Percentiles rank a stretch among this genome's conserved stretches.
phyloP scores from a whole-genome alignment of 768 basidiomycete species.

The Myochromella boudieri region DNA sequence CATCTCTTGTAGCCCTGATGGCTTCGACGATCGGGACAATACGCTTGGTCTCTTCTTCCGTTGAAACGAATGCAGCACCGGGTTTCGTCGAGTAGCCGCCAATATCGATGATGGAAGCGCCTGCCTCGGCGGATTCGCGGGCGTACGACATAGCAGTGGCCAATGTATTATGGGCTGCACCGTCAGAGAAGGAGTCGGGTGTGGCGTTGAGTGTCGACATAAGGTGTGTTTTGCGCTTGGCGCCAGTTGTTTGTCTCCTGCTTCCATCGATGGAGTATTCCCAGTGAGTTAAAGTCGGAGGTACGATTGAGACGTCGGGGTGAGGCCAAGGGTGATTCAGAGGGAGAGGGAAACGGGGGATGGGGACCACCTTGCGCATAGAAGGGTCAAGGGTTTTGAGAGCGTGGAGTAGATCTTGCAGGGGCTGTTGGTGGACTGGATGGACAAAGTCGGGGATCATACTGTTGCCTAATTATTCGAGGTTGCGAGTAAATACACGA shows the following conservation, averaged over 20 bases:
- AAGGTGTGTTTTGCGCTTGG: slow-evolving; percentile 52
- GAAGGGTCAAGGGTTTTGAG: slow-evolving; percentile 39
- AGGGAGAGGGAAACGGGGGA: slow-evolving; percentile 54
- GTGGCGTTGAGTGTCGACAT: slow-evolving; percentile 95
- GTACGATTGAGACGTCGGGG: slow-evolving; percentile 32
- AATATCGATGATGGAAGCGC: slow-evolving; percentile 83
- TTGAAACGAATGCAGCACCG: slow-evolving; percentile 61
- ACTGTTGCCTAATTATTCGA: slow-evolving; percentile 36
- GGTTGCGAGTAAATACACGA: not conserved
- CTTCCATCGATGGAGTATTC: slow-evolving; percentile 30
- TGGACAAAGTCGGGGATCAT: slow-evolving; percentile 78
- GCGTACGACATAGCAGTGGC: slow-evolving; percentile 56
- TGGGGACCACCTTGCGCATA: slow-evolving; percentile 76
- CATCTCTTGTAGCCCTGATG: slow-evolving; percentile 28
- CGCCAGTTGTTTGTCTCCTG: slow-evolving; percentile 9
- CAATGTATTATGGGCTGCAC: slow-evolving; percentile 54
- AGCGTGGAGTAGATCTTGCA: slow-evolving; percentile 45
- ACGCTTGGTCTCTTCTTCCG: slow-evolving; percentile 68
- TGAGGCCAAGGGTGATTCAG: slow-evolving; percentile 19
- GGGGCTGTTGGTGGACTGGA: slow-evolving; percentile 50
- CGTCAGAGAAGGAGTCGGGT: slow-evolving; percentile 96
- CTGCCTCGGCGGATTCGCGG: slow-evolving; percentile 44
- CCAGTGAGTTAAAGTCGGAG: slow-evolving; percentile 54
- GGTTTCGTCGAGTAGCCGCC: slow-evolving; percentile 96
- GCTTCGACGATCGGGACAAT: slow-evolving; percentile 71